Evolutionary conservation across 169 alveolate species (phyloP).

Genomic region (Toxoplasma gondii): DNA sequence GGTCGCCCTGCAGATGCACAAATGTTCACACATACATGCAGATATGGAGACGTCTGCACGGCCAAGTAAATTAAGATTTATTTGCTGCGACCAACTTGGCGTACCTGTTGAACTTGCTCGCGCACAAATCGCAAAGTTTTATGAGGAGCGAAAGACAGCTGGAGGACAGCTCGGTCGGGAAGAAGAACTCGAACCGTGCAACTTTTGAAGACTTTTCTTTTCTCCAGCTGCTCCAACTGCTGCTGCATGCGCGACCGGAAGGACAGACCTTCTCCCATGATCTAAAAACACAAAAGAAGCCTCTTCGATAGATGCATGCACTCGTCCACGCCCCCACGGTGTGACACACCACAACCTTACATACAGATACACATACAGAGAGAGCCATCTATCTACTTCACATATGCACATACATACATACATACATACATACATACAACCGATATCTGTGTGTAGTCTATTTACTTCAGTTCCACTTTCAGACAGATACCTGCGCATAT

Average conservation of each 20-base stretch:
- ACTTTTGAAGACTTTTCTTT: background rate
- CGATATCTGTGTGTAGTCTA: background rate
- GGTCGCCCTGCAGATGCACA: too few species aligned
- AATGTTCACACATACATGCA: too few species aligned
- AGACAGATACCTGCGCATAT: background rate
- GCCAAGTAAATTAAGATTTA: too few species aligned
- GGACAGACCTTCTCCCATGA: constrained; percentile 16
- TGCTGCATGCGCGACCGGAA: constrained; percentile 35
- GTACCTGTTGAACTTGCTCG: background rate
- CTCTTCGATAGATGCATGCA: too few species aligned
- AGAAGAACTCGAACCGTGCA: constrained; percentile 37
- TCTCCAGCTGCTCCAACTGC: constrained; percentile 31
- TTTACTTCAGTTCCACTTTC: background rate
- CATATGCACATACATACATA: background rate
- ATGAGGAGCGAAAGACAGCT: constrained; percentile 10
- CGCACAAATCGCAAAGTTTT: background rate
- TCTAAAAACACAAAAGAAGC: background rate
- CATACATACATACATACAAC: background rate
- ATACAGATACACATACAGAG: background rate
- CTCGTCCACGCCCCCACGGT: background rate
- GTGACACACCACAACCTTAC: background rate
- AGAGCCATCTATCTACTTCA: too few species aligned
- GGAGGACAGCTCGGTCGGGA: constrained; percentile 32
- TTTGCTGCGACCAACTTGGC: too few species aligned
- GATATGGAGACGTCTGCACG: too few species aligned